Base-by-base conservation (phyloP, 108 stramenopile species). In the Nitzschia palea region DNA sequence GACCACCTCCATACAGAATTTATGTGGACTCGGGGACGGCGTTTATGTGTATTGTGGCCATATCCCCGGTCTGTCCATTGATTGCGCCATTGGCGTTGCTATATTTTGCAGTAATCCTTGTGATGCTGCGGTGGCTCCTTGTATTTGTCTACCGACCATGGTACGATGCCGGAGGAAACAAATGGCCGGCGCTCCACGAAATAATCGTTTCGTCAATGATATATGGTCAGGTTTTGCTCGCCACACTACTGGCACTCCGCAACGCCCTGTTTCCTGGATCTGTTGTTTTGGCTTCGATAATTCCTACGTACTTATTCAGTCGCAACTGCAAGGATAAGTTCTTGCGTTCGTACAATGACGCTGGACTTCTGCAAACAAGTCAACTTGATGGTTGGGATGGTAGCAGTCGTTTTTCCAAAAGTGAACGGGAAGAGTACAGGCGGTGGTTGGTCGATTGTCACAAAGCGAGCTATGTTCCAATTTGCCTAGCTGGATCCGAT, bases 1-100 rank as follows among this genome's bases (percentile, higher is more conserved):
- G 87, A 4, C 88, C 88, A 14, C 77, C 86, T 31, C 91, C 91
- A 8, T 95, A 89, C 64, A 65, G 94, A 17, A 75, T 95, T 22
- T 93, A 89, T 71, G 78, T 95, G 37, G 94, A 95, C 70, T 73
- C 83, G 29, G 89, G 90, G 25, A 85, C 90, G 9, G 90, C 89
- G 12, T 80, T 95, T 17, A 50, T 95, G 55, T 91, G 87, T 57
- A 55, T 82, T 14, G 64, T 88, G 5, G 79, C 89, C 4, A 78
- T 95, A 42, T 79, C 84, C 25, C 88, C 90, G 4, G 78, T 81
- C 28, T 78, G 74, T 12, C 94, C 94, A n/a, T 67, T 95, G n/a
- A 84, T 95, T 30, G 82, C 87, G 18, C 88, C 86, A 12, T 62
- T 63, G 20, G 71, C 80, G 15, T 63, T 89, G 18, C 45, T 85